Evolutionary conservation across 306 rosid genomes (phyloP).

Genomic region (Vigna hirtella): DNA sequence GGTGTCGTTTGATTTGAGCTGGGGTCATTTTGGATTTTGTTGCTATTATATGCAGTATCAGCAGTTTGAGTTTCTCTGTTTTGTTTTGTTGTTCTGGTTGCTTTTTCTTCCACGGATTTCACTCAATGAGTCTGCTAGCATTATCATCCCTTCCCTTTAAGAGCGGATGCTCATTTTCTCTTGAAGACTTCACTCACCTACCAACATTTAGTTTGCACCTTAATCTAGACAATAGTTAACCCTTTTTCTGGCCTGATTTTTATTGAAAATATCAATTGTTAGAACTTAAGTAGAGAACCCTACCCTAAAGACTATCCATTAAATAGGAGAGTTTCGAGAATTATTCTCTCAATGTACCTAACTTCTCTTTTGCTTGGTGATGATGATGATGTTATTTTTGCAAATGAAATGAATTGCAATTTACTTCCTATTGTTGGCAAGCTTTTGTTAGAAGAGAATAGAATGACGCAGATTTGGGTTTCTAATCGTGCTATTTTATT

Average conservation of each 20-base stretch:
- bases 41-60: slow-evolving; percentile 24
- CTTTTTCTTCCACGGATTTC: slow-evolving; percentile 1
- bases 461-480: slow-evolving; percentile 3
- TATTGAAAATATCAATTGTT: neutral
- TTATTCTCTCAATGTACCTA: neutral
- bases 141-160: neutral
- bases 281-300: neutral
- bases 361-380: neutral
- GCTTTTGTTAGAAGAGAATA: slow-evolving; percentile 23
- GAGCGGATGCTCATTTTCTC: neutral
- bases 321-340: neutral
- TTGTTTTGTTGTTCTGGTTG: neutral
- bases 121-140: neutral
- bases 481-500: neutral
- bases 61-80: slow-evolving; percentile 23
- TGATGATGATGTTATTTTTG: neutral
- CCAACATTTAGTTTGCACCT: neutral
- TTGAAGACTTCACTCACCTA: neutral
- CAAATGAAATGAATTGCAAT: neutral
- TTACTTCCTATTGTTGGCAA: neutral
- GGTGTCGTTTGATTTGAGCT: neutral
- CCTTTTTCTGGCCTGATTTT: neutral
- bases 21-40: neutral
- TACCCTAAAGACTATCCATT: neutral
- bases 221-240: neutral